Percentiles rank a stretch among this genome's conserved stretches.
These are phyloP conservation scores for Nothopassalora personata DNA, from an alignment of 2,329 filamentous ascomycete species.

Conservation along the genomic window DNA sequence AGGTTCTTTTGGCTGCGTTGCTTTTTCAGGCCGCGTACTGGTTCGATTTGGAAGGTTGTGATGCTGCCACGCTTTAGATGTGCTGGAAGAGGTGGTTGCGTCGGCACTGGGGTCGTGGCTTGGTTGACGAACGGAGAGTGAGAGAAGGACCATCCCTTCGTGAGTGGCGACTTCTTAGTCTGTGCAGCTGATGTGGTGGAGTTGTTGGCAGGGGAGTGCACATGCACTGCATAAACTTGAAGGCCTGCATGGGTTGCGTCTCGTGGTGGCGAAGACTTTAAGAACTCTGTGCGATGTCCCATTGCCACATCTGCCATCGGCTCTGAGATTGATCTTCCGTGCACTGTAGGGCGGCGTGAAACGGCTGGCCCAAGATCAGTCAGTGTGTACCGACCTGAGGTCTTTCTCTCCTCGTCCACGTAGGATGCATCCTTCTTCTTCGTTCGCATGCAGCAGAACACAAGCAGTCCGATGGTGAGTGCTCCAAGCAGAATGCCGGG, in stretches of 20 bases:
- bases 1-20: slow-evolving; percentile 32
- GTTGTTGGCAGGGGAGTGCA: slow-evolving; percentile 16
- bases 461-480: slow-evolving; percentile 21
- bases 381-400: slow-evolving; percentile 22
- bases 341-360: slow-evolving; percentile 22
- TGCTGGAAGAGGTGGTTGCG: slow-evolving; percentile 25
- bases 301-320: slow-evolving; percentile 24
- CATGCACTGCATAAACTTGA: slow-evolving; percentile 19
- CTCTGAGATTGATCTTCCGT: slow-evolving; percentile 33
- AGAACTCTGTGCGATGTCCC: slow-evolving; percentile 32
- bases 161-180: slow-evolving; percentile 14
- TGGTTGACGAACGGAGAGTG: slow-evolving; percentile 29
- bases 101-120: slow-evolving; percentile 21
- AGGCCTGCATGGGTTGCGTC: slow-evolving; percentile 10
- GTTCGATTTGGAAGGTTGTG: slow-evolving; percentile 26
- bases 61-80: slow-evolving; percentile 32
- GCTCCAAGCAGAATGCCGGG: slow-evolving; percentile 31
- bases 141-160: slow-evolving; percentile 19
- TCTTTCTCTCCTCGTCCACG: slow-evolving; percentile 22
- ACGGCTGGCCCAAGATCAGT: slow-evolving; percentile 24
- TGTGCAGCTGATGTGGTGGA: slow-evolving; percentile 17
- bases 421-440: slow-evolving; percentile 10
- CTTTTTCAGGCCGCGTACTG: slow-evolving; percentile 28
- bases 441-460: slow-evolving; percentile 24
- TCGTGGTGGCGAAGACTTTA: slow-evolving; percentile 28